Evolutionary conservation across 2,329 filamentous ascomycete species (phyloP).

Genomic region (Clarireedia hainanense): DNA sequence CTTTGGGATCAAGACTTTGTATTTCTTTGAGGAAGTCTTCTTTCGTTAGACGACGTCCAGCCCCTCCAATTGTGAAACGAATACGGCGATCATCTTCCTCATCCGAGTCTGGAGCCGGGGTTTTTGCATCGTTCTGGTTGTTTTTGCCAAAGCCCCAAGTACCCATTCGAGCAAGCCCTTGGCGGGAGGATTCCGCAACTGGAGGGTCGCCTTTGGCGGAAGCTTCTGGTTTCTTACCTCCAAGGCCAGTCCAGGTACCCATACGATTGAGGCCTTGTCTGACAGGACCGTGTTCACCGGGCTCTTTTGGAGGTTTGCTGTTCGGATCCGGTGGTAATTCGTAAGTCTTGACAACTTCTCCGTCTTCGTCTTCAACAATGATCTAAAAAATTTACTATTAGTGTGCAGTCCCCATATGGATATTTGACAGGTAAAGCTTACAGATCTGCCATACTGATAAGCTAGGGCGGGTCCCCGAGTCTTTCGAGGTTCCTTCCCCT

Average conservation of each 20-base stretch:
- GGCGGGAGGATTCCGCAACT: slow-evolving; percentile 12
- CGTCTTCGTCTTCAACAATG: slow-evolving; percentile 80
- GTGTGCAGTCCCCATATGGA: neutral
- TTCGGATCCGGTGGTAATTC: slow-evolving; percentile 49
- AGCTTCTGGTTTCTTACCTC: slow-evolving; percentile 9
- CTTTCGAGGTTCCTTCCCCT: slow-evolving; percentile 35
- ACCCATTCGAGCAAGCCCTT: slow-evolving; percentile 22
- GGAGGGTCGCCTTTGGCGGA: neutral
- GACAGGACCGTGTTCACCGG: slow-evolving; percentile 12
- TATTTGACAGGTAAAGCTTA: slow-evolving; percentile 31
- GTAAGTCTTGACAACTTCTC: slow-evolving; percentile 80
- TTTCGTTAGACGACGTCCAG: slow-evolving; percentile 71
- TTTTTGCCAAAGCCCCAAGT: slow-evolving; percentile 25
- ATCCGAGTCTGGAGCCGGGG: slow-evolving; percentile 32
- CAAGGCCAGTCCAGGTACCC: slow-evolving; percentile 24
- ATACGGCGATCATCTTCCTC: slow-evolving; percentile 62
- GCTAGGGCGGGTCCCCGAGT: slow-evolving; percentile 68
- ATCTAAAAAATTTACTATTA: slow-evolving; percentile 42
- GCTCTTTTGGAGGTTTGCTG: slow-evolving; percentile 8
- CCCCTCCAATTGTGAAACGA: slow-evolving; percentile 67
- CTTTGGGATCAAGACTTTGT: slow-evolving; percentile 60
- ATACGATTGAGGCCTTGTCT: slow-evolving; percentile 22
- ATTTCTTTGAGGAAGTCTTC: slow-evolving; percentile 72
- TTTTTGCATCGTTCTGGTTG: slow-evolving; percentile 9
- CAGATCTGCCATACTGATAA: slow-evolving; percentile 77